phyloP scores from a whole-genome alignment of 1,284 basidiomycete genomes.

The Coriolopsis trogii region DNA sequence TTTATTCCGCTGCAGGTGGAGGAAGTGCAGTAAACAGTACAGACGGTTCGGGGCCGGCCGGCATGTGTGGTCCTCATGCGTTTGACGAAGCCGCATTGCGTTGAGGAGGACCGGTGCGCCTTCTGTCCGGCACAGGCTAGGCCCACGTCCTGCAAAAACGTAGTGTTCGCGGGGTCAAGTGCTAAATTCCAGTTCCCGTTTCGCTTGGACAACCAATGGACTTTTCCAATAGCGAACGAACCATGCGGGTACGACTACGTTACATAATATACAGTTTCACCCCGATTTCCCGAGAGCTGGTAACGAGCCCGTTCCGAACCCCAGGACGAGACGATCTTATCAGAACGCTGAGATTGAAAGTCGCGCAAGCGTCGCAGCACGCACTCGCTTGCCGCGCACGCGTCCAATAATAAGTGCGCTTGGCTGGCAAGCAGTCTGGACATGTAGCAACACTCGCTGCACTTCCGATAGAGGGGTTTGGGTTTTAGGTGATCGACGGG shows the following conservation, averaged over 20 bases:
- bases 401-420: not conserved
- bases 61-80: too few species aligned
- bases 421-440: not conserved
- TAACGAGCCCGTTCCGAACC: not conserved
- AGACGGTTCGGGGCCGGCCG: not conserved
- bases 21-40: slow-evolving; percentile 3
- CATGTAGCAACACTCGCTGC: too few species aligned
- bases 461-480: too few species aligned
- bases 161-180: slow-evolving; percentile 6
- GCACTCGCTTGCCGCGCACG: slow-evolving; percentile 7
- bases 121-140: slow-evolving; percentile 6
- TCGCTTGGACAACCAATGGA: not conserved
- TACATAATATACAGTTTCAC: slow-evolving; percentile 24
- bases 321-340: slow-evolving; percentile 8
- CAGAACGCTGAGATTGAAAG: slow-evolving; percentile 6
- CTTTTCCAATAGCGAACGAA: too few species aligned
- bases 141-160: slow-evolving; percentile 16
- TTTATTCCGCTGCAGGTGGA: slow-evolving; percentile 17
- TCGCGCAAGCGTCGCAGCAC: not conserved
- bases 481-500: too few species aligned
- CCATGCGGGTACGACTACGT: too few species aligned
- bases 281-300: slow-evolving; percentile 6
- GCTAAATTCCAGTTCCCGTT: not conserved
- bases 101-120: slow-evolving; percentile 3
- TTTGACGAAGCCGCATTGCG: not conserved